Percentiles rank a stretch among this genome's conserved stretches.
These are phyloP conservation scores for Atalantia buxifolia DNA, from an alignment of 345 rosid genomes.

Conservation along the genomic window DNA sequence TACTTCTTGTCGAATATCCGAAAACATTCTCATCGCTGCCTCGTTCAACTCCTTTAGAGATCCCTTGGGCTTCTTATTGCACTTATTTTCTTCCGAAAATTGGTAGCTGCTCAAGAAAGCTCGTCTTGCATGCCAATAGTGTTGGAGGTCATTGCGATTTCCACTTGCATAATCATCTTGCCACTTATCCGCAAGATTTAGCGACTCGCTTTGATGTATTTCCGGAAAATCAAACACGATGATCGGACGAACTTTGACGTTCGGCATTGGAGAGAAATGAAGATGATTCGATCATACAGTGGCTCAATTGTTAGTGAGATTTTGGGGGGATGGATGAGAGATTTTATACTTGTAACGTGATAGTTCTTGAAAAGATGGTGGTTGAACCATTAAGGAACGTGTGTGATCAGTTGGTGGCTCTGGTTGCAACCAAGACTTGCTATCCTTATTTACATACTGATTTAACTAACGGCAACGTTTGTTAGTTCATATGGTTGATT, in stretches of 20 bases:
- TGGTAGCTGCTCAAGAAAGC: slow-evolving; percentile 46
- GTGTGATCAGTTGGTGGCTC: slow-evolving; percentile 26
- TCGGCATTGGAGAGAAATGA: background rate
- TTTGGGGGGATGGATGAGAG: background rate
- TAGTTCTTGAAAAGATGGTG: background rate
- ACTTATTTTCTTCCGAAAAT: slow-evolving; percentile 16
- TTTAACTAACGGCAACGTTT: background rate
- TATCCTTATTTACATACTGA: background rate
- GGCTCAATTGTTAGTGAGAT: background rate
- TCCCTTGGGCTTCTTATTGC: slow-evolving; percentile 29
- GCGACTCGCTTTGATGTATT: background rate
- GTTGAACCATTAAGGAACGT: slow-evolving; percentile 28
- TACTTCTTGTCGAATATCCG: slow-evolving; percentile 16
- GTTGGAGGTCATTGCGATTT: slow-evolving; percentile 17
- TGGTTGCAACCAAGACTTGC: slow-evolving; percentile 34
- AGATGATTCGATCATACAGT: background rate
- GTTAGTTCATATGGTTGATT: background rate
- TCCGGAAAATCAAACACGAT: slow-evolving; percentile 7
- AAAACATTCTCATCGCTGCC: slow-evolving; percentile 8
- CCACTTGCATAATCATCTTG: slow-evolving; percentile 21
- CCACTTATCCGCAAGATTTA: slow-evolving; percentile 15
- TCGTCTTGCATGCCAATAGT: slow-evolving; percentile 48
- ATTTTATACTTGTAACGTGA: background rate
- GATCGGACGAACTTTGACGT: slow-evolving; percentile 2
- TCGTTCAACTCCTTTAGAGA: slow-evolving; percentile 26